phyloP scores from a whole-genome alignment of 1,284 basidiomycete genomes.

The Papiliotrema flavescens region DNA sequence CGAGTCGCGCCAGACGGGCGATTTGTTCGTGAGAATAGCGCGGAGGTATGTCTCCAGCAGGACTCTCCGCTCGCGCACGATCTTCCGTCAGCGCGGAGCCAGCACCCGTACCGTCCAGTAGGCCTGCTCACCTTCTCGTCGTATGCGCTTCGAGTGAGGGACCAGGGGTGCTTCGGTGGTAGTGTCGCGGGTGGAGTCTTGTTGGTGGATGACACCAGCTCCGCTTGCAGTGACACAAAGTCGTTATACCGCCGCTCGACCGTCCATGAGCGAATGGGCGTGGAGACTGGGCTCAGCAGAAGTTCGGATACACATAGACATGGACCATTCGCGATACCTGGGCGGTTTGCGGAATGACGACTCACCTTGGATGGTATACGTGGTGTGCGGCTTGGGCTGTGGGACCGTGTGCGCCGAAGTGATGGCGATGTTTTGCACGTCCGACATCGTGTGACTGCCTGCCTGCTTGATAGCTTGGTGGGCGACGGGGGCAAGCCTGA shows the following conservation, averaged over 20 bases:
- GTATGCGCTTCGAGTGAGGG: conserved; percentile 49
- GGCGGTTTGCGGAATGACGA: no score
- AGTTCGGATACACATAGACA: neutral
- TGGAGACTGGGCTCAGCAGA: conserved; percentile 34
- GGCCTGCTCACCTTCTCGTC: conserved; percentile 39
- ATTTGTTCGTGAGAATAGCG: conserved; percentile 73
- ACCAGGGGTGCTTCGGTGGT: conserved; percentile 75
- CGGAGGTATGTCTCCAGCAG: conserved; percentile 83
- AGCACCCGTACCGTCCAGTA: conserved; percentile 8
- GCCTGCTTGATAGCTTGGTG: no score
- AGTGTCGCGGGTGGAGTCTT: conserved; percentile 68
- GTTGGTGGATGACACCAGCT: conserved; percentile 68
- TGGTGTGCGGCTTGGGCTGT: conserved; percentile 42
- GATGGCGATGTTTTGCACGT: conserved; percentile 46
- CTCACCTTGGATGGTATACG: conserved; percentile 48
- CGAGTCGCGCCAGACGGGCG: conserved; percentile 74
- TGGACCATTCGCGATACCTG: neutral
- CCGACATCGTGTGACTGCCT: conserved; percentile 32
- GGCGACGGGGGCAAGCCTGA: no score
- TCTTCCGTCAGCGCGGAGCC: conserved; percentile 25
- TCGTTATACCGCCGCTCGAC: conserved; percentile 92
- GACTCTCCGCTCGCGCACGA: conserved; percentile 67
- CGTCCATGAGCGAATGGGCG: conserved; percentile 69
- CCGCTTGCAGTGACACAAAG: conserved; percentile 79
- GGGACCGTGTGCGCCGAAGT: conserved; percentile 43